These are phyloP conservation scores for Boletus reticuloceps DNA, from an alignment of 768 basidiomycete genomes.

Conservation along the genomic window DNA sequence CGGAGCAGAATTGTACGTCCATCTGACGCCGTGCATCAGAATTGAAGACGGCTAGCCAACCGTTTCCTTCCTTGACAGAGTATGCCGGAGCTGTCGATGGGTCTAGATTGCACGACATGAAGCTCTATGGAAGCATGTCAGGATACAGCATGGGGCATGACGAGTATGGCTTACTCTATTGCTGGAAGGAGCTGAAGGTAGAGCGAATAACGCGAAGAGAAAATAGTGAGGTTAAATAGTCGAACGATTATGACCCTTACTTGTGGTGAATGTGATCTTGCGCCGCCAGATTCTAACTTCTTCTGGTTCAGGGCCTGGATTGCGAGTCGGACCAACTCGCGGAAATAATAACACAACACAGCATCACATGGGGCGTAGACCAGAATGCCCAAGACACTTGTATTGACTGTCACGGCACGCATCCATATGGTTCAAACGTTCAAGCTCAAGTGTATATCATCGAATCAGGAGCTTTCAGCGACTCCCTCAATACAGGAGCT, in stretches of 20 bases:
- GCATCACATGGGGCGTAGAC: too few species aligned
- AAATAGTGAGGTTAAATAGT: background rate
- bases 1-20: slow-evolving; percentile 61
- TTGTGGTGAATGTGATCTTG: background rate
- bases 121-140: slow-evolving; percentile 6
- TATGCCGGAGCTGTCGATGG: slow-evolving; percentile 27
- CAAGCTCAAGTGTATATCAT: too few species aligned
- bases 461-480: too few species aligned
- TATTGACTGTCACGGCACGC: too few species aligned
- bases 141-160: background rate
- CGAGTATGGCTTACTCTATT: slow-evolving; percentile 1
- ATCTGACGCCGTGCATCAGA: slow-evolving; percentile 45
- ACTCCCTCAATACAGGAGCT: too few species aligned
- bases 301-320: background rate
- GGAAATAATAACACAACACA: too few species aligned
- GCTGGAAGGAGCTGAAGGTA: background rate
- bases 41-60: slow-evolving; percentile 56
- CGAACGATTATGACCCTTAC: background rate
- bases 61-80: slow-evolving; percentile 44
- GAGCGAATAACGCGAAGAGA: background rate
- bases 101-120: slow-evolving; percentile 28
- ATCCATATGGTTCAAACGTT: too few species aligned
- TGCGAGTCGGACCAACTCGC: background rate
- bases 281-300: slow-evolving; percentile 8
- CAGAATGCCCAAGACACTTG: background rate